Evolutionary conservation across 2,329 filamentous ascomycete species (phyloP), one percentile per base, ranked within the genome.

Genomic region (Botrytis hyacinthi): DNA sequence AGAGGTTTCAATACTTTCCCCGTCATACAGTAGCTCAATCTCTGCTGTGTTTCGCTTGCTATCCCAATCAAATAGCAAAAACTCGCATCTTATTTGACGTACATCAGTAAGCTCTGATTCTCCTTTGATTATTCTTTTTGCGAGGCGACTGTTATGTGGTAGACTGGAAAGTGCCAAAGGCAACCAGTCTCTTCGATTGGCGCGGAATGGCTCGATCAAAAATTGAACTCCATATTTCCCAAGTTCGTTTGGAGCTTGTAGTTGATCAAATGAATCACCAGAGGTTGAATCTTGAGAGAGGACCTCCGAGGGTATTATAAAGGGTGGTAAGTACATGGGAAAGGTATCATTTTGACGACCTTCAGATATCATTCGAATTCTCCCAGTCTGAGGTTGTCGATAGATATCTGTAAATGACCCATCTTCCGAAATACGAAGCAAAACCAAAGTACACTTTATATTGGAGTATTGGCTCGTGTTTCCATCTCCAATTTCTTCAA

Each of bases 151-250:
- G 18, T 60, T 59, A 4, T 72, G 59, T 10, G 73, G 54, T 8
- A 70, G 60, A 37, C 69, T 46, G 10, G 71, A 72, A 60, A 74
- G 32, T 26, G 71, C 37, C 18, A 80, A 46, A 46, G 76, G 76
- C n/a, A 77, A 77, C 79, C 79, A 80, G 35, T 74, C 42, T 67
- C 69, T 70, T 51, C 76, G 73, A 22, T 35, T 46, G 29, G 40
- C 40, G 18, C 44, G 37, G 22, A 61, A 70, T 72, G 71, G 62
- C 37, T 72, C 63, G 29, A 72, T 68, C 40, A 59, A 35, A 12
- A 72, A 16, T 26, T 69, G 37, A 37, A 72, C 71, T 32, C 22
- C 60, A 14, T 46, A 72, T 37, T 35, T 72, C 29, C 62, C 63
- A 68, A 68, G 32, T 16, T 46, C 40, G 3, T 40, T 42, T 20